Percentiles rank a stretch among this genome's conserved stretches.
Evolutionary conservation across 1,284 basidiomycete species (phyloP).

Genomic region (Leucoagaricus sp.): DNA sequence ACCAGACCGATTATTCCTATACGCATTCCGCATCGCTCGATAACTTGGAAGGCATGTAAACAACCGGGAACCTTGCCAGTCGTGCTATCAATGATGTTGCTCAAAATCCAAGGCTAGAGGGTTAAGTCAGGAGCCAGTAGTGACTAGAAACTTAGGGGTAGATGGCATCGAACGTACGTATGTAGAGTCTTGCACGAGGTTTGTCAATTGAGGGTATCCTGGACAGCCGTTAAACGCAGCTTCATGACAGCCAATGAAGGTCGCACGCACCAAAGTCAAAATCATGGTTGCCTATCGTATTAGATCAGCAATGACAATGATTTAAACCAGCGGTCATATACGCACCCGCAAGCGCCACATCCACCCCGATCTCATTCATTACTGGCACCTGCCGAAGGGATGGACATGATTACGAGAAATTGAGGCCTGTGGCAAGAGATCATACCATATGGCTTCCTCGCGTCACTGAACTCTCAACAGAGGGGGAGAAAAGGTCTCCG

Average conservation of each 20-base stretch:
- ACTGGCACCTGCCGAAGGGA: constrained; percentile 64
- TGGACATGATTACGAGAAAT: constrained; percentile 1
- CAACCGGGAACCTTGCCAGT: constrained; percentile 60
- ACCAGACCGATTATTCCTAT: constrained; percentile 85
- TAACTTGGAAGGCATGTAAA: constrained; percentile 59
- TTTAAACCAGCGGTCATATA: constrained; percentile 36
- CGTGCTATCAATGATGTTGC: constrained; percentile 69
- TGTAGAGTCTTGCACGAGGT: constrained; percentile 66
- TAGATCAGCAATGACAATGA: neutral
- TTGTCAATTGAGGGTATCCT: constrained; percentile 83
- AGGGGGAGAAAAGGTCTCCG: constrained; percentile 87
- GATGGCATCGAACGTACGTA: constrained; percentile 54
- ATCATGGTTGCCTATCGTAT: constrained; percentile 84
- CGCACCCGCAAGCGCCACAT: constrained; percentile 67
- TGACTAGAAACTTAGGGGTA: neutral
- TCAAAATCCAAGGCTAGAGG: constrained; percentile 70
- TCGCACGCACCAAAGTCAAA: constrained; percentile 67
- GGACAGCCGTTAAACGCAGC: constrained; percentile 1
- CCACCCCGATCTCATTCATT: constrained; percentile 72
- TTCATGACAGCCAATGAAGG: neutral
- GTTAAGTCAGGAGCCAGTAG: constrained; percentile 10
- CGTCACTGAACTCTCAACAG: constrained; percentile 85
- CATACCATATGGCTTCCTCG: constrained; percentile 89
- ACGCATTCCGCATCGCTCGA: constrained; percentile 67
- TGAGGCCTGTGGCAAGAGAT: constrained; percentile 13